Evolutionary conservation across 768 basidiomycete species (phyloP).

Genomic region (Kwoniella dendrophila): DNA sequence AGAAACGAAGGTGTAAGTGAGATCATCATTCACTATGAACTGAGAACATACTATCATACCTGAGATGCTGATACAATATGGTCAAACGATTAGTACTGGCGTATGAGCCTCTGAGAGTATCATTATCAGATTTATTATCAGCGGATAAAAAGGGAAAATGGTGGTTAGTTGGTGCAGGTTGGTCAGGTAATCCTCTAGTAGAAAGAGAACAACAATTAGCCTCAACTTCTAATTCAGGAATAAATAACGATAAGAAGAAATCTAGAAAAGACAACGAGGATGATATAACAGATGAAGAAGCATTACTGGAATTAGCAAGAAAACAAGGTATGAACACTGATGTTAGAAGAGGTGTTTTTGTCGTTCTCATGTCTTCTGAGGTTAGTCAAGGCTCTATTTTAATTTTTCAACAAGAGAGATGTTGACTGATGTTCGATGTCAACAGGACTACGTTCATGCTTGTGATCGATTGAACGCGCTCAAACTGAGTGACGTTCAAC

Average conservation of each 20-base stretch:
- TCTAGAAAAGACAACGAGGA: conserved; percentile 50
- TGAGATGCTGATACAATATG: conserved; percentile 2
- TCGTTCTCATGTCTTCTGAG: conserved; percentile 92
- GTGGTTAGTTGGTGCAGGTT: conserved; percentile 98
- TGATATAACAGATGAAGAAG: conserved; percentile 47
- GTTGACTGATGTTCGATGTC: background rate
- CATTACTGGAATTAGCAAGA: conserved; percentile 75
- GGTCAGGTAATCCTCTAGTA: conserved; percentile 86
- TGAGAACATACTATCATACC: background rate
- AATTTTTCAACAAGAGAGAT: background rate
- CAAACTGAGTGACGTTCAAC: conserved; percentile 82
- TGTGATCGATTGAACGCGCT: conserved; percentile 85
- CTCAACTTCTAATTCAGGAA: background rate
- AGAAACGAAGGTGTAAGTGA: conserved; percentile 67
- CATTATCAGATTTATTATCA: conserved; percentile 78
- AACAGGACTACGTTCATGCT: conserved; percentile 92
- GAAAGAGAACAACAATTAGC: conserved; percentile 59
- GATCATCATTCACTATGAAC: background rate
- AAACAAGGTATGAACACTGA: conserved; percentile 99
- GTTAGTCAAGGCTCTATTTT: conserved; percentile 59
- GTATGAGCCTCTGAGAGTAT: conserved; percentile 82
- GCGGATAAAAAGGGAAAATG: conserved; percentile 90
- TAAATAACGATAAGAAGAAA: conserved; percentile 42
- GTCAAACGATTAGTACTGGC: conserved; percentile 64
- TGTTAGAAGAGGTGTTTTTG: conserved; percentile 84